Base-by-base conservation (phyloP, 2,329 filamentous ascomycete species). In the Aciculosporium take region DNA sequence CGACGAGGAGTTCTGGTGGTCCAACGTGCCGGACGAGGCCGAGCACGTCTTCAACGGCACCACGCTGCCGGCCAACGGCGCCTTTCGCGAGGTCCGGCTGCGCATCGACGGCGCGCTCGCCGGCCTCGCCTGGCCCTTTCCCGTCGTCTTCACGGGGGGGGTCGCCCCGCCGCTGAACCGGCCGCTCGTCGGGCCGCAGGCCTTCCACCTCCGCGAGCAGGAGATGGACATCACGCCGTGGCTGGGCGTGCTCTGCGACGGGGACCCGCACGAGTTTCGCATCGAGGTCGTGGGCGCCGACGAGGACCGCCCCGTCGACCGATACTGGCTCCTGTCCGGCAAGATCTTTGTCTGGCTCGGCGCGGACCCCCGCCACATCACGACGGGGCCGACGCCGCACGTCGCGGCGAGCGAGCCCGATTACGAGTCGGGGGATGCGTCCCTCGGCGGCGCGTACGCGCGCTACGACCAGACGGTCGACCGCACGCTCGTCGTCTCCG, bases 1-100 rank as follows among this genome's bases (percentile, higher is more conserved):
- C 0, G 62, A 68, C 13, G 85, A 91, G 61, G 85, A 93, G 56
- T 89, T 89, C 53, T 93, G 85, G 84, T 91, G 82, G 77, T 74
- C 71, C 43, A 89, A 89, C 53, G 77, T 86, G 1, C 71, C 81
- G 2, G 69, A 79, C 33, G 73, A 72, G 8, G 71, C 79, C 47
- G 66, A 66, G 3, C 48, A 68, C 28, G 69, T 71, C 3, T 89
- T 88, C 53, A 64, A 68, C 4, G 57, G 60, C 6, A 68, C 66
- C 2, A 68, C 70, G 4, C 65, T 86, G 0, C 74, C 75, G 20
- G 84, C 82, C 0, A 76, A 75, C 50, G 80, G 80, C 5, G 76
- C 83, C 1, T 89, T 84, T 56, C 76, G 85, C 18, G 85, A 93
- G 61, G 69, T 91, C 1, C 83, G 88, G 50, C 64, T 91, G 1